Evolutionary conservation across 257 asterid genomes (phyloP).

Genomic region (Solanum chmielewskii): DNA sequence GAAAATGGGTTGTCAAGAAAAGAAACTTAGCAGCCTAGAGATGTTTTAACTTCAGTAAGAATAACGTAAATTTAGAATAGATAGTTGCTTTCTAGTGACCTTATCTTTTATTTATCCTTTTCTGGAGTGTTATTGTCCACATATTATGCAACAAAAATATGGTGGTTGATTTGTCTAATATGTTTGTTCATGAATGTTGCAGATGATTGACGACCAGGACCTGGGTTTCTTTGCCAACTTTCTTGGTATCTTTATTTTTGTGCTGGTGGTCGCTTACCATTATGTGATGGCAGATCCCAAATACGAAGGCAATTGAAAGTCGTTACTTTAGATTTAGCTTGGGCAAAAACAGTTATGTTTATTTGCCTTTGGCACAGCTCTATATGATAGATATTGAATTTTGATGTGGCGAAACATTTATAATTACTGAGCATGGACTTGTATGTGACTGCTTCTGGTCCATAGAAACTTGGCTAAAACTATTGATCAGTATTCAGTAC

Average conservation of each 20-base stretch:
- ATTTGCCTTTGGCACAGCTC: constrained; percentile 3
- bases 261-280: constrained; percentile 82
- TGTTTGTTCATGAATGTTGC: constrained; percentile 7
- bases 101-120: background rate
- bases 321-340: background rate
- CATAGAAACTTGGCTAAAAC: constrained; percentile 5
- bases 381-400: constrained; percentile 8
- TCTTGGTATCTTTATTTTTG: constrained; percentile 79
- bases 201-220: constrained; percentile 97
- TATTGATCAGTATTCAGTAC: background rate
- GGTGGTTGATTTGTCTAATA: background rate
- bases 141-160: background rate
- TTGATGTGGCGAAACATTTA: constrained; percentile 12
- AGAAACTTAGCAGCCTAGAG: background rate
- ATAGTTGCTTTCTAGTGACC: background rate
- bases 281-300: constrained; percentile 91
- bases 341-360: background rate
- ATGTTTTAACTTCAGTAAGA: background rate
- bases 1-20: background rate
- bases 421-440: constrained; percentile 1
- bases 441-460: constrained; percentile 7
- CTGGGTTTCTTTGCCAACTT: constrained; percentile 95
- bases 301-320: constrained; percentile 67
- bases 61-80: background rate
- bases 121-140: too few relatives aligned